phyloP scores from a whole-genome alignment of 2,329 filamentous ascomycete genomes.

The Colletotrichum incanum region DNA sequence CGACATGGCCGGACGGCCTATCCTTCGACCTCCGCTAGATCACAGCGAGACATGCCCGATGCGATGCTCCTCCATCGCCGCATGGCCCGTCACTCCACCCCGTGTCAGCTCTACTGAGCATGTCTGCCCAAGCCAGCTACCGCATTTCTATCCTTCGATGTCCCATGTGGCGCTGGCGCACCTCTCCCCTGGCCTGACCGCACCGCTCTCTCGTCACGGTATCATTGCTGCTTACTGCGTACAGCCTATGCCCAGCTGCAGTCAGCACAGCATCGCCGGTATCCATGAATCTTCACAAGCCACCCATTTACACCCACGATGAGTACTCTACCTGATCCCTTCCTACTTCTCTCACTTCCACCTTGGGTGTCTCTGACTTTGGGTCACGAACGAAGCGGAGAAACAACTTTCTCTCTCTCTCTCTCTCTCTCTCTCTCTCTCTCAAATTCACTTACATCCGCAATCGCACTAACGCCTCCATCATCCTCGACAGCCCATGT shows the following conservation, averaged over 20 bases:
- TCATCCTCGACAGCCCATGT: conserved; percentile 23
- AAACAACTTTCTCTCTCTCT: neutral
- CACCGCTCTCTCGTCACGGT: conserved; percentile 30
- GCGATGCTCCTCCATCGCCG: conserved; percentile 28
- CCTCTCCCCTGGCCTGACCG: conserved; percentile 6
- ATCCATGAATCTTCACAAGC: neutral
- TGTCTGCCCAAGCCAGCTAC: conserved; percentile 9
- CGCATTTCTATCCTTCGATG: conserved; percentile 12
- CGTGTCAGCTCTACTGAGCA: neutral
- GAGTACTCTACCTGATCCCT: too few relatives aligned
- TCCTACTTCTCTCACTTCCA: neutral
- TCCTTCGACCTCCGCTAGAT: conserved; percentile 20
- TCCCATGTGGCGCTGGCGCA: neutral
- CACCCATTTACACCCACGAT: neutral
- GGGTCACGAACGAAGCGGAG: neutral
- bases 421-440: neutral
- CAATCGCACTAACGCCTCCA: conserved; percentile 16
- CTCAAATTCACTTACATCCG: neutral
- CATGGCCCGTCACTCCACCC: conserved; percentile 23
- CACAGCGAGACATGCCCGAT: conserved; percentile 37
- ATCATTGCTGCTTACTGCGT: conserved; percentile 34
- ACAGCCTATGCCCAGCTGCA: conserved; percentile 21
- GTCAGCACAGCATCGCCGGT: conserved; percentile 11
- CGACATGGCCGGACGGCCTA: conserved; percentile 31
- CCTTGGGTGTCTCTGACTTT: neutral